Evolutionary conservation across 2,329 filamentous ascomycete species (phyloP).

Genomic region (Oidium heveae): DNA sequence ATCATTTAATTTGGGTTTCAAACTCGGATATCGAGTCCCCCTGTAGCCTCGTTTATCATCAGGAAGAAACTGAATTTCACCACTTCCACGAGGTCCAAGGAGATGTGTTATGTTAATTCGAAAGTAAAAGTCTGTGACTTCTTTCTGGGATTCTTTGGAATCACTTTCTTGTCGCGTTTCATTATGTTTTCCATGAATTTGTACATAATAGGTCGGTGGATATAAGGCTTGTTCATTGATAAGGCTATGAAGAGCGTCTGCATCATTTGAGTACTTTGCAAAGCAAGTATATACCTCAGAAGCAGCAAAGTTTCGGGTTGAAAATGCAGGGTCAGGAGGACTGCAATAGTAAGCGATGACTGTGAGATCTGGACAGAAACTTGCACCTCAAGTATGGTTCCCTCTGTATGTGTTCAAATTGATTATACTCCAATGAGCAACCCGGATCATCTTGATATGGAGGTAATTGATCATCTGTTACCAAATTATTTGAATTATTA

Average conservation of each 20-base stretch:
- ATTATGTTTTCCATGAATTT: conserved; percentile 13
- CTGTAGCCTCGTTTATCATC: conserved; percentile 35
- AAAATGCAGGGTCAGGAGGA: conserved; percentile 8
- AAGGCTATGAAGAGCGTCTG: conserved; percentile 7
- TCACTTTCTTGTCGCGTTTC: conserved; percentile 8
- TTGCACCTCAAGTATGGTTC: no score
- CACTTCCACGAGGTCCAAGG: conserved; percentile 22
- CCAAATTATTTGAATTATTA: no score
- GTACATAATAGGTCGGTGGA: conserved; percentile 10
- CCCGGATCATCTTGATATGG: no score
- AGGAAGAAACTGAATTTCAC: conserved; percentile 23
- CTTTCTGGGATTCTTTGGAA: conserved; percentile 22
- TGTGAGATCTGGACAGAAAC: neutral
- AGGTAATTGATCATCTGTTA: no score
- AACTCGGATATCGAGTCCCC: conserved; percentile 31
- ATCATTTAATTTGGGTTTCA: conserved; percentile 20
- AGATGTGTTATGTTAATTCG: conserved; percentile 31
- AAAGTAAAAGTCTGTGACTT: conserved; percentile 32
- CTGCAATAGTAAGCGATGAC: neutral
- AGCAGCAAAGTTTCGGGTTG: conserved; percentile 7
- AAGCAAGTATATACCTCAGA: conserved; percentile 10
- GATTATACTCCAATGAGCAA: no score
- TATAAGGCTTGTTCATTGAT: conserved; percentile 10
- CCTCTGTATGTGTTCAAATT: no score
- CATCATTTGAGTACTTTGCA: conserved; percentile 9